Conservation (phyloP, 176 grass and related monocot species). For the Thalia dealbata region DNA sequence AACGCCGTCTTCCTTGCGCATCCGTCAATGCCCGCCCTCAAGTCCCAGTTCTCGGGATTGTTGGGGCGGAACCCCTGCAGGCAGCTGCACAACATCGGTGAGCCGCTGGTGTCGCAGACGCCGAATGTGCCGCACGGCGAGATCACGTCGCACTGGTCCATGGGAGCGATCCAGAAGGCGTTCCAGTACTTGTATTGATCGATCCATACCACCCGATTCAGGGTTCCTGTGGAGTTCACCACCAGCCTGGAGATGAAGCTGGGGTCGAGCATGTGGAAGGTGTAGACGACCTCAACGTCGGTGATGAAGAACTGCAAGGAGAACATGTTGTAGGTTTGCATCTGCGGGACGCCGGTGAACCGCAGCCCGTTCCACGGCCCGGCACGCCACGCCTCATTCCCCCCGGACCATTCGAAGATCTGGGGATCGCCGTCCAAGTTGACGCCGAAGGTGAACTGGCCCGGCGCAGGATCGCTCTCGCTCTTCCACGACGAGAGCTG, state of each 20-base stretch:
- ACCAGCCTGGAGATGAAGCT: constrained; percentile 39
- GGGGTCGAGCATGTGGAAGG: constrained; percentile 3
- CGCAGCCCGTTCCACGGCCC: constrained; percentile 72
- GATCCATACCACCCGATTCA: constrained; percentile 51
- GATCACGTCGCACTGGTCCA: constrained; percentile 54
- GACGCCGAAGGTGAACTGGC: constrained; percentile 41
- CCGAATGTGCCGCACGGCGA: constrained; percentile 52
- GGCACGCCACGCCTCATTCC: constrained; percentile 23
- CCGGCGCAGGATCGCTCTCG: constrained; percentile 33
- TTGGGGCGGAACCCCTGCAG: constrained; percentile 45
- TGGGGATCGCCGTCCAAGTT: constrained; percentile 43
- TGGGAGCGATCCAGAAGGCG: constrained; percentile 51
- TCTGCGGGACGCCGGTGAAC: constrained; percentile 62
- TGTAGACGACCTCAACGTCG: constrained; percentile 5
- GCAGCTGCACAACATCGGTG: constrained; percentile 35
- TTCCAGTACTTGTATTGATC: constrained; percentile 27
- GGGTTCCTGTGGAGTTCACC: constrained; percentile 28
- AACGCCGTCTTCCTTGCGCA: constrained; percentile 39
- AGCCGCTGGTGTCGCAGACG: constrained; percentile 31
- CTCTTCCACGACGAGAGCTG: constrained; percentile 43
- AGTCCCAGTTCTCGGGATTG: constrained; percentile 36
- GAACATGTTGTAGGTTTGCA: constrained; percentile 34
- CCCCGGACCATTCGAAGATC: constrained; percentile 17
- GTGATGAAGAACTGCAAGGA: constrained; percentile 26
- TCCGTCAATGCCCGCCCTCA: constrained; percentile 37